Evolutionary conservation across 164 flowering plant species (phyloP).

Genomic region (Cinnamomum chago): DNA sequence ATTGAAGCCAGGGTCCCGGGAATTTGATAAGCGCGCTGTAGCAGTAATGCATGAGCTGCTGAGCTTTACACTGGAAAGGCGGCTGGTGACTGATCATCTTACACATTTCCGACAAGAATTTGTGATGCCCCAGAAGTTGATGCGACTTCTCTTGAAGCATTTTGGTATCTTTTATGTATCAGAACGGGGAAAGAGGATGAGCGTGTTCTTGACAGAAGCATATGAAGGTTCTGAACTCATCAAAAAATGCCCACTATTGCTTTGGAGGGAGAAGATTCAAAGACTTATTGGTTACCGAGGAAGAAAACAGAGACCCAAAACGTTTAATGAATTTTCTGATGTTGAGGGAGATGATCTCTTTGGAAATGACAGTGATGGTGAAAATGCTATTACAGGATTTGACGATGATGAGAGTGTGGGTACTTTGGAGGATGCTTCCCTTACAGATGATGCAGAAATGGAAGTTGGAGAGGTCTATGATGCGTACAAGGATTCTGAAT

Average conservation of each 20-base stretch:
- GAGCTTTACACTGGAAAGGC: constrained; percentile 79
- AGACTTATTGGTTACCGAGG: constrained; percentile 63
- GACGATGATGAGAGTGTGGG: constrained; percentile 29
- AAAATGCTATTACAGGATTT: constrained; percentile 12
- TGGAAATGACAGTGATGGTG: constrained; percentile 35
- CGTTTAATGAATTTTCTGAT: constrained; percentile 52
- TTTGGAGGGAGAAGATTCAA: constrained; percentile 84
- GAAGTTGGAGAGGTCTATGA: not conserved
- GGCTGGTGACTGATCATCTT: constrained; percentile 80
- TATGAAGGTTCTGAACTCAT: constrained; percentile 81
- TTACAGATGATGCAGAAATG: constrained; percentile 16
- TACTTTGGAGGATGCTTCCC: constrained; percentile 23
- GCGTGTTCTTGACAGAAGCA: constrained; percentile 80
- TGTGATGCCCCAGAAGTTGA: constrained; percentile 85
- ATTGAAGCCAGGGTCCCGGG: constrained; percentile 63
- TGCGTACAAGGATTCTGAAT: not conserved
- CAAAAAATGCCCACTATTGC: constrained; percentile 66
- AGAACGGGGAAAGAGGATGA: constrained; percentile 88
- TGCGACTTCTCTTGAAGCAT: constrained; percentile 87
- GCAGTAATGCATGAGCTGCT: constrained; percentile 92
- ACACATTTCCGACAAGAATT: constrained; percentile 79
- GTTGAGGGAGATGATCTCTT: constrained; percentile 36
- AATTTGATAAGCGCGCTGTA: constrained; percentile 88
- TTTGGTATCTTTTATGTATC: constrained; percentile 91
- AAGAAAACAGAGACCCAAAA: constrained; percentile 42